Evolutionary conservation across 768 basidiomycete species (phyloP).

Genomic region (Tricholoma furcatifolium): DNA sequence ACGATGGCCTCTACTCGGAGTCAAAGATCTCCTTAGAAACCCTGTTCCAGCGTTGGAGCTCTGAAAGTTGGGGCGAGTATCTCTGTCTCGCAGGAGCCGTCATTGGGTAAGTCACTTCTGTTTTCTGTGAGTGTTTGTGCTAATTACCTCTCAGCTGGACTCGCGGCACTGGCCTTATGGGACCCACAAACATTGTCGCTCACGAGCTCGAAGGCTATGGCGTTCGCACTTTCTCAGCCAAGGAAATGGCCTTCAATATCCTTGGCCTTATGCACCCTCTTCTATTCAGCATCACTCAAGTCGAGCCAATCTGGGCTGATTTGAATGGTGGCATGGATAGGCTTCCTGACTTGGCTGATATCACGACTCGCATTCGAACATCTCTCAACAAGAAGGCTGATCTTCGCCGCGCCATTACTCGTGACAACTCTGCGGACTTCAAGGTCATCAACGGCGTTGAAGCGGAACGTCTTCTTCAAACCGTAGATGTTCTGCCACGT

Average conservation of each 20-base stretch:
- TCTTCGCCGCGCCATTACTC: conserved; percentile 88
- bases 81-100: conserved; percentile 97
- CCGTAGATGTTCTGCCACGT: conserved; percentile 89
- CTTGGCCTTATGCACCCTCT: conserved; percentile 99
- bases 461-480: conserved; percentile 90
- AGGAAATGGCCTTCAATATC: conserved; percentile 99
- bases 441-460: conserved; percentile 86
- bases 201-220: conserved; percentile 91
- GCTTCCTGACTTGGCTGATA: conserved; percentile 89
- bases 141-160: conserved; percentile 69
- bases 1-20: conserved; percentile 97
- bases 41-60: conserved; percentile 95
- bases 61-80: conserved; percentile 99
- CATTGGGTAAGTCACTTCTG: conserved; percentile 69
- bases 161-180: conserved; percentile 97
- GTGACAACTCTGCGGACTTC: conserved; percentile 96
- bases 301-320: conserved; percentile 99
- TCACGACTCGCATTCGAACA: conserved; percentile 83
- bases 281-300: conserved; percentile 98
- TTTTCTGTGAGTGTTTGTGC: conserved; percentile 1
- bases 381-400: conserved; percentile 85
- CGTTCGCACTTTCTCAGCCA: conserved; percentile 97
- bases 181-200: conserved; percentile 90
- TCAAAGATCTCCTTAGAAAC: conserved; percentile 98
- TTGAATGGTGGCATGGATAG: conserved; percentile 98